Evolutionary conservation across 805 yeast species (phyloP).

Genomic region (Wilhelminamyces savonicus): DNA sequence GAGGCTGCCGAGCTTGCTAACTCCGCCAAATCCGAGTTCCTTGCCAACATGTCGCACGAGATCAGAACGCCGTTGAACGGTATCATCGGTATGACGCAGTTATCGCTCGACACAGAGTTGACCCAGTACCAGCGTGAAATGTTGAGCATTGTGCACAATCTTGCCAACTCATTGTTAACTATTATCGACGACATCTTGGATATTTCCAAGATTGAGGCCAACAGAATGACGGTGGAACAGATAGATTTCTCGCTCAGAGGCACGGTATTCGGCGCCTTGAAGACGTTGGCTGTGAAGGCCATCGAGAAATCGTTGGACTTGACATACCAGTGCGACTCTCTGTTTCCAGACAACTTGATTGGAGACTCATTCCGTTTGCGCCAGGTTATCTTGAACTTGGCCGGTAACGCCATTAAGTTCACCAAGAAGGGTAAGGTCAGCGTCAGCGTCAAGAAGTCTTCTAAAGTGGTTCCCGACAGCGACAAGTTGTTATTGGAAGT

Average conservation of each 20-base stretch:
- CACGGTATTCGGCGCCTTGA: constrained; percentile 84
- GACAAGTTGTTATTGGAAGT: constrained; percentile 59
- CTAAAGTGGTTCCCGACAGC: constrained; percentile 22
- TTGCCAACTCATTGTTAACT: constrained; percentile 79
- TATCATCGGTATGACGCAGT: constrained; percentile 87
- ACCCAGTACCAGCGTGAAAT: constrained; percentile 90
- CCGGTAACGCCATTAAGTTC: constrained; percentile 87
- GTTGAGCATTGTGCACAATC: constrained; percentile 82
- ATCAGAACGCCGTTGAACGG: constrained; percentile 92
- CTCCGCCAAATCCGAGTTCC: constrained; percentile 81
- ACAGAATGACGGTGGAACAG: constrained; percentile 87
- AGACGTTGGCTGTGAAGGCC: constrained; percentile 84
- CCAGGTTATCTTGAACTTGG: constrained; percentile 79
- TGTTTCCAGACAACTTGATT: constrained; percentile 79
- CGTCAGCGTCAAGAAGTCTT: constrained; percentile 58
- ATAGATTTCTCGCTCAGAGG: constrained; percentile 82
- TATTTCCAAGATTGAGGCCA: constrained; percentile 90
- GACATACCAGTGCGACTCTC: constrained; percentile 75
- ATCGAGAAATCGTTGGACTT: constrained; percentile 79
- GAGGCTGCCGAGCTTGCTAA: constrained; percentile 92
- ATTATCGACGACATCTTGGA: constrained; percentile 87
- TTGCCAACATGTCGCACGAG: constrained; percentile 82
- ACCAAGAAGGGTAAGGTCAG: constrained; percentile 80
- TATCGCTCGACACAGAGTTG: constrained; percentile 80
- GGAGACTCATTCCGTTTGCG: constrained; percentile 87